phyloP scores from a whole-genome alignment of 2,329 filamentous ascomycete species.

The Aschersonia sp. region DNA sequence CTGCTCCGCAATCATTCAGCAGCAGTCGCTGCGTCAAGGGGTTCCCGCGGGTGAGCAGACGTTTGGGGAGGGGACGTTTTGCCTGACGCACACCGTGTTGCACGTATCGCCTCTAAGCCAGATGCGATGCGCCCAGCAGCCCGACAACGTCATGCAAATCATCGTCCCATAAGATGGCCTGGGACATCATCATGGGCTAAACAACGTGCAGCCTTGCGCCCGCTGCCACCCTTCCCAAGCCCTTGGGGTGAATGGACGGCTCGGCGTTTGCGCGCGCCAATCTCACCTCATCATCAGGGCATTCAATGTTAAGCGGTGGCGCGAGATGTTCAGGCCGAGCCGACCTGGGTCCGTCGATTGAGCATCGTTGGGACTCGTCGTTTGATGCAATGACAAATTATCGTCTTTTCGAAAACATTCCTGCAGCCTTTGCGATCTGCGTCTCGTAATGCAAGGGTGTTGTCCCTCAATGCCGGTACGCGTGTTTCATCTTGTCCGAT shows the following conservation, averaged over 20 bases:
- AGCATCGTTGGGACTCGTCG: not conserved
- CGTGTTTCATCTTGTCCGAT: slow-evolving; percentile 1
- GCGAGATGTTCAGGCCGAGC: too few relatives aligned
- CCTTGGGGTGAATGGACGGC: too few relatives aligned
- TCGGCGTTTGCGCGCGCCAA: too few relatives aligned
- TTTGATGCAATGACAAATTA: not conserved
- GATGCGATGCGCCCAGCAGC: not conserved
- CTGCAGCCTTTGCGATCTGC: not conserved
- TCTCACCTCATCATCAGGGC: too few relatives aligned
- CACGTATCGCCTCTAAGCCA: not conserved
- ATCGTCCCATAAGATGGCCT: not conserved
- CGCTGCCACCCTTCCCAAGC: too few relatives aligned
- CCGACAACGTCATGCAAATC: not conserved
- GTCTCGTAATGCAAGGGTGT: not conserved
- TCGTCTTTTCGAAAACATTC: not conserved
- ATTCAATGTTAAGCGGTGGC: too few relatives aligned
- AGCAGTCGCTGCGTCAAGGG: not conserved
- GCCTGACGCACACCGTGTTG: not conserved
- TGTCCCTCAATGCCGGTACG: not conserved
- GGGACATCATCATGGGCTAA: not conserved
- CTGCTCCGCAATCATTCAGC: not conserved
- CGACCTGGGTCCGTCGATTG: not conserved
- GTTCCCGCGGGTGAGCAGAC: not conserved
- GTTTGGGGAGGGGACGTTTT: not conserved
- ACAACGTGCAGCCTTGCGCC: not conserved